Conservation (phyloP, 768 basidiomycete species). For the Termitomyces sp. region DNA sequence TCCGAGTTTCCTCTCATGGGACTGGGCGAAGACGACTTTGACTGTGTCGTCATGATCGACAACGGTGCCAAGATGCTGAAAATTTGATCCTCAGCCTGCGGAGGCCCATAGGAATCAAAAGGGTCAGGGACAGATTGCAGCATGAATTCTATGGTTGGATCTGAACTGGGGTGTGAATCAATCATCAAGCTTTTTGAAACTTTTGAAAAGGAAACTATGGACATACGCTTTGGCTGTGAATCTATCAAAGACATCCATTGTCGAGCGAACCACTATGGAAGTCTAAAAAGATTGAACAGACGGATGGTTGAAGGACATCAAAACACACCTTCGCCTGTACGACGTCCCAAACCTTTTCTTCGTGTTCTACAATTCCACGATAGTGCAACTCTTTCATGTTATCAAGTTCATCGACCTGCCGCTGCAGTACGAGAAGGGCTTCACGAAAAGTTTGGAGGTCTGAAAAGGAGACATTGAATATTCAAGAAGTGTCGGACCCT, state of each 20-base stretch:
- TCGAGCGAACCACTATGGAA: slow-evolving; percentile 80
- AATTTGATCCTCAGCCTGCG: slow-evolving; percentile 84
- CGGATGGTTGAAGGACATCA: neutral
- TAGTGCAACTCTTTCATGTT: slow-evolving; percentile 82
- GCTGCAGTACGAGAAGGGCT: slow-evolving; percentile 73
- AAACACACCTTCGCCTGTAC: slow-evolving; percentile 75
- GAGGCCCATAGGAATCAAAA: slow-evolving; percentile 87
- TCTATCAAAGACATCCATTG: slow-evolving; percentile 88
- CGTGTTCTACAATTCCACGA: slow-evolving; percentile 83
- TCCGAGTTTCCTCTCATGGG: slow-evolving; percentile 49
- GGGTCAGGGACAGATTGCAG: slow-evolving; percentile 87
- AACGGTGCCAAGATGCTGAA: slow-evolving; percentile 90
- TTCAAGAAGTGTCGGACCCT: neutral
- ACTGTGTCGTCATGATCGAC: slow-evolving; percentile 59
- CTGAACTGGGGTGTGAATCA: slow-evolving; percentile 46
- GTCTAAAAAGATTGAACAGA: slow-evolving; percentile 36
- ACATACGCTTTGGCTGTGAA: slow-evolving; percentile 83
- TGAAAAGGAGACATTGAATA: slow-evolving; percentile 23
- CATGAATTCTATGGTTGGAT: slow-evolving; percentile 89
- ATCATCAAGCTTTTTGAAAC: neutral
- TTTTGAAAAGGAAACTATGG: slow-evolving; percentile 8
- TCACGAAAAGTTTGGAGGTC: slow-evolving; percentile 87
- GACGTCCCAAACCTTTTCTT: slow-evolving; percentile 93
- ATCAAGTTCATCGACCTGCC: slow-evolving; percentile 90
- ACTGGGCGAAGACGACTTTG: slow-evolving; percentile 54